Base-by-base conservation (phyloP, 306 rosid genomes). In the Castanospermum australe region DNA sequence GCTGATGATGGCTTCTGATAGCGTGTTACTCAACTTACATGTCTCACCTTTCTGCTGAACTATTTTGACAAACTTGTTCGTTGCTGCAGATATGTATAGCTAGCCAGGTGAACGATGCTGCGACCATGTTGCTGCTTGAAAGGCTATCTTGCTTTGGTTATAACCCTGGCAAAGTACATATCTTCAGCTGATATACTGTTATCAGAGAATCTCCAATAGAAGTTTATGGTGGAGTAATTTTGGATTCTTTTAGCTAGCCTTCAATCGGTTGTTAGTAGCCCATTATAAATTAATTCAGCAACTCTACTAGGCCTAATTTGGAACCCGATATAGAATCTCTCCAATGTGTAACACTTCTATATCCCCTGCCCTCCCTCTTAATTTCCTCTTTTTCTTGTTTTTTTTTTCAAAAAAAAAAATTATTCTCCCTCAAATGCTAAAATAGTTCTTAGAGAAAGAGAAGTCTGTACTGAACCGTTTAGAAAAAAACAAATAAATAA, bases 61-160 rank as follows among this genome's bases (percentile, higher is more conserved):
- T 52, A 39, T 73, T 22, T 73, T 57, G 51, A 35, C 69, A 17
- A 44, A 20, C 65, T 47, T 78, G 47, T 56, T 76, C 18, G 14
- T 47, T 85, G 74, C 18, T 76, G 80, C 98, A 94, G 98, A 91
- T 81, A 82, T 86, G 36, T 90, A 88, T 82, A 87, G 98, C 85
- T 93, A 90, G 93, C 83, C 62, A 81, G 48, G 75, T 33, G 86
- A 51, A 59, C 36, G 17, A 67, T 30, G 80, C 76, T 60, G 71
- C 32, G 67, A 75, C 8, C 59, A 36, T 25, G 70, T 56, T 67
- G 60, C 67, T 68, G 79, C 72, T 30, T 1, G 79, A 78, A 82
- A 85, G 74, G 77, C 81, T 48, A 32, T 72, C 73, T 15, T 70
- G 86, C 45, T 61, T 54, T 66, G 79, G 66, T 55, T 33, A 56